These are phyloP conservation scores for Moesziomyces sp. DNA, from an alignment of 1,284 basidiomycete species.

Conservation along the genomic window DNA sequence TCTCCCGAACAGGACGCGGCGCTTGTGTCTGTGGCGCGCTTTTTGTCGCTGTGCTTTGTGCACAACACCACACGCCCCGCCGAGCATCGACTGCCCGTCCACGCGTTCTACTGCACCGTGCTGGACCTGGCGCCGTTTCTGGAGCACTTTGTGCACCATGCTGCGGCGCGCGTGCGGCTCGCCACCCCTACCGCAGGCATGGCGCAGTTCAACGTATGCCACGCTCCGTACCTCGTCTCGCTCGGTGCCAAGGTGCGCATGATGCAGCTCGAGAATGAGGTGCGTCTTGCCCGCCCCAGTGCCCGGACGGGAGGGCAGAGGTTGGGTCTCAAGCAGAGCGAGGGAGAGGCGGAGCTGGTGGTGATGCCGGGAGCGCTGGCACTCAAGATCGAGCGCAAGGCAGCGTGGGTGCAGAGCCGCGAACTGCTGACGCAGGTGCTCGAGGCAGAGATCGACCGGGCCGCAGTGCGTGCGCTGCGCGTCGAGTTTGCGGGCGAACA, in stretches of 20 bases:
- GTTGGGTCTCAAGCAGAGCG: not conserved
- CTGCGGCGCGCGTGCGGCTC: constrained; percentile 11
- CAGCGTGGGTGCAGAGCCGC: constrained; percentile 26
- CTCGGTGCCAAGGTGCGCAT: constrained; percentile 52
- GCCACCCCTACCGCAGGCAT: not conserved
- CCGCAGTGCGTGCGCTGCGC: constrained; percentile 25
- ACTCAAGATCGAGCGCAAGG: constrained; percentile 21
- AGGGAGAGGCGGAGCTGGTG: constrained; percentile 15
- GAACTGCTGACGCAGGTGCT: constrained; percentile 26
- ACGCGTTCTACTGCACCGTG: constrained; percentile 44
- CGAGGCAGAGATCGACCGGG: constrained; percentile 1
- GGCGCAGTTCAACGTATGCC: constrained; percentile 39
- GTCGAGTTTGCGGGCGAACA: constrained; percentile 50
- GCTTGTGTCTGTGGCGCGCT: constrained; percentile 15
- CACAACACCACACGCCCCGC: constrained; percentile 19
- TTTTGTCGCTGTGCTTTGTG: constrained; percentile 27
- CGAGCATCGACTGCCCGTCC: constrained; percentile 5
- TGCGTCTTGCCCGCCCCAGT: constrained; percentile 16
- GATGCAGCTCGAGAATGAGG: constrained; percentile 45
- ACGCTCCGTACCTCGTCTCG: constrained; percentile 36
- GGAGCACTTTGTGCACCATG: constrained; percentile 38
- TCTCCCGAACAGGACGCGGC: constrained; percentile 23
- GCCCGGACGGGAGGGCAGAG: not conserved
- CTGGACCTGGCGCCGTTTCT: constrained; percentile 43
- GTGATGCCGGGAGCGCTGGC: constrained; percentile 16